Evolutionary conservation across 768 basidiomycete genomes (phyloP), one percentile per base, ranked within the genome.

Genomic region (Psilocybe azurescens): DNA sequence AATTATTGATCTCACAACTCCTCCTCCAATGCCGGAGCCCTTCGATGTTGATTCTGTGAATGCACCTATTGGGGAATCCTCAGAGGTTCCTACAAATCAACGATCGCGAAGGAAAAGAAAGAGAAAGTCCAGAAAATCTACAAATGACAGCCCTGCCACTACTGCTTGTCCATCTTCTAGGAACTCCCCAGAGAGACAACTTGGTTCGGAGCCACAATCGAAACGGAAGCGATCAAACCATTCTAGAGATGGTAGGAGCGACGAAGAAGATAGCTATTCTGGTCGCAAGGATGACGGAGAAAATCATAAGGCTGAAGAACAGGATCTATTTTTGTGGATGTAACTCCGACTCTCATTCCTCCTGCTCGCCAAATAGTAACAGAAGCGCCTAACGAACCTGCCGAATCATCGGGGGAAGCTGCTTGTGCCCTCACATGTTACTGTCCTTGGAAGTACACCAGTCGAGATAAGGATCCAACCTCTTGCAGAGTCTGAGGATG

Each of bases 381-480:
- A 36, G 44, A 53, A 49, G 47, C n/a, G 13, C 16, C 32, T 16
- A 59, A 47, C 18, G 57, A 53, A 52, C 14, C 61, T 50, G 38
- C 49, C 5, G 39, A 32, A n/a, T 20, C 62, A 0, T 59, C 59
- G 6, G 67, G 67, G 74, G 54, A 70, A 73, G 65, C 56, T 94
- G 11, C 74, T 91, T 24, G 77, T 94, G 10, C 92, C 92, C 0
- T 74, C 85, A 0, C 91, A 94, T 74, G 92, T 93, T 28, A 81
- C 81, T 7, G 79, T 93, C 5, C 76, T 86, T 56, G 81, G 79
- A 20, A 77, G 73, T 48, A 72, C 78, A 13, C 78, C 84, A 3
- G 73, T 81, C 30, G 78, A 84, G 60, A 80, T 88, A 18, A 71
- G 86, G 16, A 72, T 78, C 13, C 76, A 82, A 16, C 70, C 77